A percentile compares a stretch with the other conserved stretches of the same genome.
Conservation (phyloP, 805 yeast genomes). For the Cyberlindnera saturnus region DNA sequence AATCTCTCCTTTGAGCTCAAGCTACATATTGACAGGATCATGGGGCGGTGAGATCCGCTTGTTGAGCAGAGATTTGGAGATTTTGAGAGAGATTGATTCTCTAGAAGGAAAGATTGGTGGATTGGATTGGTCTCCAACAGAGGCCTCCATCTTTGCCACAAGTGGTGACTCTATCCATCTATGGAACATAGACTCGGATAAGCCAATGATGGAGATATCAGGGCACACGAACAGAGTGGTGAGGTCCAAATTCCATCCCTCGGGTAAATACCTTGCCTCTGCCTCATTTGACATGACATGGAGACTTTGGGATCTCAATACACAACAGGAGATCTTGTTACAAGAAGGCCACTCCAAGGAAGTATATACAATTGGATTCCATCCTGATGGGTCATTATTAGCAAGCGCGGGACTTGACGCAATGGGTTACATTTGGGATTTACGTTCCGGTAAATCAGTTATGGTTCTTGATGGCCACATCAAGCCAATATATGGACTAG, state of each 20-base stretch:
- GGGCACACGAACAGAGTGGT: conserved; percentile 56
- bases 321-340: conserved; percentile 41
- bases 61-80: conserved; percentile 33
- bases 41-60: conserved; percentile 76
- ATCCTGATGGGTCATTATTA: conserved; percentile 70
- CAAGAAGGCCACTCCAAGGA: conserved; percentile 89
- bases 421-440: conserved; percentile 73
- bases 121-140: conserved; percentile 51
- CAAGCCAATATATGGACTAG: conserved; percentile 61
- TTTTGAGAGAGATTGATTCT: conserved; percentile 15
- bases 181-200: conserved; percentile 9
- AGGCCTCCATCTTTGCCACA: conserved; percentile 22
- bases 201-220: conserved; percentile 14
- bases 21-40: conserved; percentile 56
- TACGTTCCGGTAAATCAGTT: conserved; percentile 67
- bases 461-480: conserved; percentile 61
- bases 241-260: conserved; percentile 60
- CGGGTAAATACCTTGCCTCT: conserved; percentile 47
- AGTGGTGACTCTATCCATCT: conserved; percentile 8
- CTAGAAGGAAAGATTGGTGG: conserved; percentile 64
- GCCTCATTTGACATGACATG: conserved; percentile 85
- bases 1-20: conserved; percentile 32
- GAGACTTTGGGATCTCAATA: conserved; percentile 76
- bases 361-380: conserved; percentile 55
- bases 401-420: conserved; percentile 80